A percentile compares a stretch with the other conserved stretches of the same genome.
Conservation (phyloP, 345 rosid genomes). For the Citrus medica region DNA sequence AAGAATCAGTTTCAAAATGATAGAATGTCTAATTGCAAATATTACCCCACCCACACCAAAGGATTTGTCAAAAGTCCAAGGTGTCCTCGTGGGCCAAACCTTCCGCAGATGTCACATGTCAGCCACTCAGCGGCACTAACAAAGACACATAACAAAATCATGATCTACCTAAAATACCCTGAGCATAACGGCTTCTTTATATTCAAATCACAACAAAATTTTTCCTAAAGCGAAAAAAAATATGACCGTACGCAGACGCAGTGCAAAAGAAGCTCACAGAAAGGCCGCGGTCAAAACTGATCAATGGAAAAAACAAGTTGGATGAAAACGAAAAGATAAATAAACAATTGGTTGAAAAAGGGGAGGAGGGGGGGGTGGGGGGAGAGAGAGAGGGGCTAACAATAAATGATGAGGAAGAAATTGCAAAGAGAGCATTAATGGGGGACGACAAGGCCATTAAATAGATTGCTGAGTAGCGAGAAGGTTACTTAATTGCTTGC, state of each 20-base stretch:
- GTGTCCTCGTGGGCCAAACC: neutral
- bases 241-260: neutral
- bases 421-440: constrained; percentile 46
- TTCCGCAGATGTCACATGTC: neutral
- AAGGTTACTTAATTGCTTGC: constrained; percentile 42
- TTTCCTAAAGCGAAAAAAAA: fast-evolving
- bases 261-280: neutral
- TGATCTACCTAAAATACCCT: neutral
- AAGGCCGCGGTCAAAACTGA: neutral
- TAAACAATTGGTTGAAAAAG: neutral
- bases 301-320: neutral
- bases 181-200: neutral
- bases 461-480: constrained; percentile 30
- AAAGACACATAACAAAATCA: neutral
- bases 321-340: neutral
- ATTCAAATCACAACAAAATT: neutral
- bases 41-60: neutral
- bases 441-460: constrained; percentile 50
- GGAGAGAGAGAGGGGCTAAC: neutral
- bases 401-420: constrained; percentile 25
- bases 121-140: neutral
- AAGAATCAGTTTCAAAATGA: too few relatives aligned
- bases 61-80: neutral
- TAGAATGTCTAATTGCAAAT: too few relatives aligned
- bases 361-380: neutral